A percentile compares a stretch with the other conserved stretches of the same genome.
Evolutionary conservation across 495 filamentous ascomycete species (phyloP).

Genomic region (Neurospora sp.): DNA sequence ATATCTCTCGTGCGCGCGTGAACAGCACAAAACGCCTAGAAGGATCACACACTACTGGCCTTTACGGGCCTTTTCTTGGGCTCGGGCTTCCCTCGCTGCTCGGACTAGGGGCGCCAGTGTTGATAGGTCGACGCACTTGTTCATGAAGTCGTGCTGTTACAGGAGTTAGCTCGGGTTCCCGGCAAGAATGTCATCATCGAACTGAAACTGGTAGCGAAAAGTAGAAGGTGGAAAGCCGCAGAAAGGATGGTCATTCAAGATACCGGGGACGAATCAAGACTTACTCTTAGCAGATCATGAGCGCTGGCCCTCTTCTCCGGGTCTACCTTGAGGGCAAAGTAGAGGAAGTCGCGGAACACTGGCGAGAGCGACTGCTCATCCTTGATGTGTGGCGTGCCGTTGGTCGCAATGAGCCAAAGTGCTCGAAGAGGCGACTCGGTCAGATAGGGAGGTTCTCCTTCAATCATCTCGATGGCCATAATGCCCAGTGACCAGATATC

Average conservation of each 20-base stretch:
- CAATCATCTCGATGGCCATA: constrained; percentile 99
- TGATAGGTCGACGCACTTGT: constrained; percentile 54
- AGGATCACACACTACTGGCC: constrained; percentile 24
- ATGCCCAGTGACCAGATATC: constrained; percentile 98
- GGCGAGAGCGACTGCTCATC: constrained; percentile 74
- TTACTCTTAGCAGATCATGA: constrained; percentile 81
- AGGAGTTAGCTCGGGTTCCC: not conserved
- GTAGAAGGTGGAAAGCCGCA: not conserved
- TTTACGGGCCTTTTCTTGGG: constrained; percentile 72
- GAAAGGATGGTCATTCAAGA: not conserved
- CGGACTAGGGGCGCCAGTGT: constrained; percentile 68
- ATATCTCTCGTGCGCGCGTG: not conserved
- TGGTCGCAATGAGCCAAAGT: constrained; percentile 92
- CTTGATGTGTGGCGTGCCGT: constrained; percentile 91
- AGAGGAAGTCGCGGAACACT: constrained; percentile 81
- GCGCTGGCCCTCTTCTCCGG: constrained; percentile 93
- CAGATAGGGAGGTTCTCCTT: constrained; percentile 93
- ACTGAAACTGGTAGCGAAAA: constrained; percentile 17
- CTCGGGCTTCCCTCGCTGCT: constrained; percentile 71
- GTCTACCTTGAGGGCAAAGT: constrained; percentile 86
- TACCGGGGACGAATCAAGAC: constrained; percentile 11
- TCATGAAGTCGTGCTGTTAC: constrained; percentile 87
- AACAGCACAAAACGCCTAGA: not conserved
- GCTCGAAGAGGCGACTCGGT: constrained; percentile 91
- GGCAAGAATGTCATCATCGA: not conserved